A percentile compares a stretch with the other conserved stretches of the same genome.
Evolutionary conservation across 345 rosid genomes (phyloP).

Genomic region (Corchorus olitorius): DNA sequence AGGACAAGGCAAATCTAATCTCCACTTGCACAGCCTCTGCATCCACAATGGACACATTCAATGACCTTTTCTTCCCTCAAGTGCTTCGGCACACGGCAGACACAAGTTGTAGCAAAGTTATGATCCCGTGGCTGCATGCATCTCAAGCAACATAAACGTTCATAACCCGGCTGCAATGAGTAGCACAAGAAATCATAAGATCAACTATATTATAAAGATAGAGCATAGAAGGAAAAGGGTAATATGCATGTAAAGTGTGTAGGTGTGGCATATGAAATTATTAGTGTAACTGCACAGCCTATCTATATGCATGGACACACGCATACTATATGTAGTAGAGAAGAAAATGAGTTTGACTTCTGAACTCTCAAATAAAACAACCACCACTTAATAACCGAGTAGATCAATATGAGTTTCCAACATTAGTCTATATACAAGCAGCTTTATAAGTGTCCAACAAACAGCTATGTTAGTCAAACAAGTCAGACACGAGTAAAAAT

Average conservation of each 20-base stretch:
- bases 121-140: slow-evolving; percentile 76
- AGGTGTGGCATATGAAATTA: background rate
- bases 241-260: background rate
- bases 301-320: background rate
- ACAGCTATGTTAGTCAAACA: background rate
- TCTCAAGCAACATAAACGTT: slow-evolving; percentile 64
- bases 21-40: slow-evolving; percentile 69
- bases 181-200: background rate
- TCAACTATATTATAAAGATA: background rate
- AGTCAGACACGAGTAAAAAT: background rate
- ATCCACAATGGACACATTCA: slow-evolving; percentile 73
- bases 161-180: slow-evolving; percentile 57
- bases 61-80: slow-evolving; percentile 72
- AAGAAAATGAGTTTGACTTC: too few relatives aligned
- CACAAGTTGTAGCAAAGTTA: slow-evolving; percentile 69
- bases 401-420: background rate
- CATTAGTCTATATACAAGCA: background rate
- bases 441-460: background rate
- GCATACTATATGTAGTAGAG: background rate
- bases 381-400: background rate
- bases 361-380: background rate
- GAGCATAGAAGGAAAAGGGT: background rate
- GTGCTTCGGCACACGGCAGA: slow-evolving; percentile 63
- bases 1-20: slow-evolving; percentile 32
- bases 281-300: background rate